Base-by-base conservation (phyloP, 208 protist genomes). In the Naegleria lovaniensis region DNA sequence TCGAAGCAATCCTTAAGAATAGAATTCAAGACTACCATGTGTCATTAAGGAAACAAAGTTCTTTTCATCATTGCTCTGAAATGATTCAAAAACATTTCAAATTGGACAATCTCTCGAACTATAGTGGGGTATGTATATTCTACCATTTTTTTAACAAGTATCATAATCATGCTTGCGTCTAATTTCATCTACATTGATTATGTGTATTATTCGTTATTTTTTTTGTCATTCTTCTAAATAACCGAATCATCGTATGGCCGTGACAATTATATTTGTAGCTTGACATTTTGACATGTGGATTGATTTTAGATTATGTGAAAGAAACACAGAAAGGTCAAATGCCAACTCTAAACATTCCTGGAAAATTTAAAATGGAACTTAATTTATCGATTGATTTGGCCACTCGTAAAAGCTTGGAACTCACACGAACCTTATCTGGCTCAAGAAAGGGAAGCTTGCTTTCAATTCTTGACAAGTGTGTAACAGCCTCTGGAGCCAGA, bases 291-390 rank as follows among this genome's bases (percentile, higher is more conserved):
- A 41, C 90, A 48, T 40, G 43, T 48, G 90, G 90, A 25, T 29
- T 88, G 36, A 43, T 92, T 25, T 90, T 92, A 51, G 6, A 90
- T 22, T 92, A 92, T 58, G 36, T 92, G 15, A 38, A 43, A n/a
- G 88, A 92, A 91, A 92, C 91, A 48, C 91, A 92, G 58, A 86
- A 89, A n/a, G 91, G 91, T 22, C 91, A 75, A 41, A 48, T 92
- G 88, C 86, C 86, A 51, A 33, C 9, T 19, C 38, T 88, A 16
- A 39, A n/a, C 38, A 36, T 33, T 22, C 79, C 79, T 39, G 36
- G 39, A 43, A 88, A 40, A 36, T 75, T 55, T 16, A 67, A 84
- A 41, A 58, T 39, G 15, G 41, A 85, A 36, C 22, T n/a, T 40
- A 55, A 51, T 41, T 41, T 92, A 38, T 16, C 43, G 0, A 92